Evolutionary conservation across 208 protist species (phyloP).

Genomic region (Acanthamoeba healyi): DNA sequence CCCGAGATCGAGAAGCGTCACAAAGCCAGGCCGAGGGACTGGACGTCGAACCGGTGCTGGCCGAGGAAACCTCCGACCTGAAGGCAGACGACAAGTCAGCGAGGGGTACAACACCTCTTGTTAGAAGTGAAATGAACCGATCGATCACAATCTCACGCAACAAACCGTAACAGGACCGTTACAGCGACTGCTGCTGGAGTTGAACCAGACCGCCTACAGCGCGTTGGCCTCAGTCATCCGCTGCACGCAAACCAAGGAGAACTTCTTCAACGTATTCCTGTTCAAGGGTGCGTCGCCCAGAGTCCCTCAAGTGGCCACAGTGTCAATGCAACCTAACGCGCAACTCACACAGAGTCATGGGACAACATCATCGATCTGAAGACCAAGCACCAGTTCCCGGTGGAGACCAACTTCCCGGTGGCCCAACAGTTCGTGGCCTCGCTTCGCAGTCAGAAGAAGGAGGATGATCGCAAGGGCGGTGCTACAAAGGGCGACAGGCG

Average conservation of each 20-base stretch:
- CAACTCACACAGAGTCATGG: conserved; percentile 90
- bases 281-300: too few species aligned
- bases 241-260: conserved; percentile 92
- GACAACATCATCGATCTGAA: conserved; percentile 89
- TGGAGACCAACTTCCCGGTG: conserved; percentile 90
- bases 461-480: neutral
- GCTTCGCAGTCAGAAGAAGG: conserved; percentile 24
- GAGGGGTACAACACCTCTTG: neutral
- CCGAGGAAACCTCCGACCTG: neutral
- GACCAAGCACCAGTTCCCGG: conserved; percentile 61
- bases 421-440: conserved; percentile 74
- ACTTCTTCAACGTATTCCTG: conserved; percentile 91
- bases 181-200: conserved; percentile 71
- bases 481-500: neutral
- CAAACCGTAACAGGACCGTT: neutral
- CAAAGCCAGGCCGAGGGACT: neutral
- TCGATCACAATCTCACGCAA: too few species aligned
- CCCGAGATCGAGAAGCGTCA: neutral
- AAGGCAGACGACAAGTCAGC: neutral
- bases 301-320: too few species aligned
- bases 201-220: conserved; percentile 90
- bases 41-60: conserved; percentile 46
- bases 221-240: conserved; percentile 89
- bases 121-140: too few species aligned
- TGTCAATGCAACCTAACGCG: too few species aligned